phyloP scores from a whole-genome alignment of 2,329 filamentous ascomycete species.

The Colletotrichum sp. region DNA sequence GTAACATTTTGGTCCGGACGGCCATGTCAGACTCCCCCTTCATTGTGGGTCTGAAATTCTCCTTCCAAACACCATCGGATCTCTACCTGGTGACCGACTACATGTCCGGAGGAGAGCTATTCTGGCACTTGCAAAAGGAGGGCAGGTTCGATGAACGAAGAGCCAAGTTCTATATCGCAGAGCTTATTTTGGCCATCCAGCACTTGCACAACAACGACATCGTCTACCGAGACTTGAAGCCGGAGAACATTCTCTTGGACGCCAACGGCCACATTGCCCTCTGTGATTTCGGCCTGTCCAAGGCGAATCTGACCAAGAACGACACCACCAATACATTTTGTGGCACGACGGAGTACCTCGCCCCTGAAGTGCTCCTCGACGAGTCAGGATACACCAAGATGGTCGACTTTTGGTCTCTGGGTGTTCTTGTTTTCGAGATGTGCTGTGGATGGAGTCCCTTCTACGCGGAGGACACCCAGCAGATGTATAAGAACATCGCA shows the following conservation, averaged over 20 bases:
- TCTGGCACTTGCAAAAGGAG: constrained; percentile 98
- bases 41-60: constrained; percentile 97
- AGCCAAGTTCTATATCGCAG: constrained; percentile 98
- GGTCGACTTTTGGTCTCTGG: constrained; percentile 99
- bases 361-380: constrained; percentile 92
- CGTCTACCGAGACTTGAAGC: constrained; percentile 96
- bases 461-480: constrained; percentile 98
- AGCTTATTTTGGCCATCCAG: constrained; percentile 92
- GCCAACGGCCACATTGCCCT: constrained; percentile 97
- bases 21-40: constrained; percentile 96
- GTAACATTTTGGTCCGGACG: constrained; percentile 95
- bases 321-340: constrained; percentile 99
- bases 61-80: constrained; percentile 96
- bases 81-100: constrained; percentile 99
- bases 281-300: constrained; percentile 96
- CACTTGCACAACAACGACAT: constrained; percentile 97
- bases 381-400: constrained; percentile 99
- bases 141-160: constrained; percentile 93
- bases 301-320: constrained; percentile 95
- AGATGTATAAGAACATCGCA: constrained; percentile 99
- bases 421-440: constrained; percentile 98
- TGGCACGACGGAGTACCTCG: constrained; percentile 96
- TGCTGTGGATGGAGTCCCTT: constrained; percentile 99
- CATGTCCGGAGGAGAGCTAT: constrained; percentile 98
- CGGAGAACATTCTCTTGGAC: constrained; percentile 95